phyloP scores from a whole-genome alignment of 352 stramenopile species.

The Globisporangium solare region DNA sequence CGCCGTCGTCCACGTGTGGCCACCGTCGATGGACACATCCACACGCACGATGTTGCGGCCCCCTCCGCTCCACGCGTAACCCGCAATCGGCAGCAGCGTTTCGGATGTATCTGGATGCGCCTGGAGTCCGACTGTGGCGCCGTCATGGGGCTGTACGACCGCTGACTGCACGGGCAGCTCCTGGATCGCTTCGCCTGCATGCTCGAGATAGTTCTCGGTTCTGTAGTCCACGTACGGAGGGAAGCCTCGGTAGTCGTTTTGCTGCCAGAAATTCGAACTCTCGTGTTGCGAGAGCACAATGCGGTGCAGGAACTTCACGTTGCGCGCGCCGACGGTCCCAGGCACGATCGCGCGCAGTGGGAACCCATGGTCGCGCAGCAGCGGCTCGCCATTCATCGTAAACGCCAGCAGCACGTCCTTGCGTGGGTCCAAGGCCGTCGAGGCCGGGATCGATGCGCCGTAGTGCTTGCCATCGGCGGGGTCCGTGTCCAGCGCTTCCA shows the following conservation, averaged over 20 bases:
- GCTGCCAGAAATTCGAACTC: conserved; percentile 89
- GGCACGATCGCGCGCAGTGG: conserved; percentile 91
- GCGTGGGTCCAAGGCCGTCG: conserved; percentile 84
- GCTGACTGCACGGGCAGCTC: conserved; percentile 89
- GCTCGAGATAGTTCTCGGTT: conserved; percentile 76
- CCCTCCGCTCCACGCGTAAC: conserved; percentile 93
- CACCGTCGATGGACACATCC: conserved; percentile 93
- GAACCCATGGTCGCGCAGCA: conserved; percentile 92
- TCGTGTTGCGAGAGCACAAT: conserved; percentile 76
- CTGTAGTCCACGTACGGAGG: conserved; percentile 83
- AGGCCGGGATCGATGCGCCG: conserved; percentile 73
- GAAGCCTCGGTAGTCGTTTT: conserved; percentile 91
- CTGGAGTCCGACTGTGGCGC: conserved; percentile 30
- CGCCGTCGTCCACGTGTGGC: conserved; percentile 90
- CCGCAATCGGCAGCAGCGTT: conserved; percentile 75
- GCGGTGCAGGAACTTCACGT: conserved; percentile 93
- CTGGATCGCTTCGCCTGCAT: conserved; percentile 86
- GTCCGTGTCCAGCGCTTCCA: conserved; percentile 45
- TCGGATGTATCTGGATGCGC: conserved; percentile 40
- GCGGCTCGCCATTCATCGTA: conserved; percentile 89
- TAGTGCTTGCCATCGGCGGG: conserved; percentile 42
- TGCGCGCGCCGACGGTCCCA: conserved; percentile 82
- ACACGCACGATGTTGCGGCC: conserved; percentile 95
- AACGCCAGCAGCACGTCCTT: conserved; percentile 93
- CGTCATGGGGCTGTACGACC: conserved; percentile 84